These are phyloP conservation scores for Adenanthera pavonina DNA, from an alignment of 306 rosid species.

Conservation along the genomic window DNA sequence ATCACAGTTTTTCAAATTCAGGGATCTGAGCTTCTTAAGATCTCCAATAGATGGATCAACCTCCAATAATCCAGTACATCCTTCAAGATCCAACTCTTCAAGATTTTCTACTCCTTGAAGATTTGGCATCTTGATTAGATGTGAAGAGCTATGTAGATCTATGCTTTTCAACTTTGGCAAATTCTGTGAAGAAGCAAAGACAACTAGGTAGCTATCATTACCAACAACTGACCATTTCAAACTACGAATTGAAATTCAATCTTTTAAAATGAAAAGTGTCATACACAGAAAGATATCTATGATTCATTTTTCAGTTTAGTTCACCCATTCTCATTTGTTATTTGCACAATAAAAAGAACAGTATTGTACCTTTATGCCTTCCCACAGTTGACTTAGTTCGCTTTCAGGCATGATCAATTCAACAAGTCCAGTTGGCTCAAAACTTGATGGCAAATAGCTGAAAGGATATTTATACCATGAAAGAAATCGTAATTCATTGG, in stretches of 20 bases:
- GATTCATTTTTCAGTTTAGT: background rate
- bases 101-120: slow-evolving; percentile 9
- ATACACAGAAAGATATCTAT: background rate
- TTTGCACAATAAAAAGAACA: background rate
- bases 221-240: background rate
- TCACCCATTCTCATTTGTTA: background rate
- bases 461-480: slow-evolving; percentile 30
- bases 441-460: slow-evolving; percentile 19
- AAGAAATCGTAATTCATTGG: slow-evolving; percentile 30
- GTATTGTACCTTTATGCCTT: slow-evolving; percentile 7
- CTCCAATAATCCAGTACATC: slow-evolving; percentile 23
- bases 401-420: background rate
- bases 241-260: background rate
- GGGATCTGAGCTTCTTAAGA: background rate
- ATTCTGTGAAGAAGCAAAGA: background rate
- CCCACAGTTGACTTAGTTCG: slow-evolving; percentile 29
- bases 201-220: background rate
- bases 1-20: slow-evolving; percentile 13
- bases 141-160: background rate
- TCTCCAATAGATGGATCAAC: slow-evolving; percentile 29
- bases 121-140: slow-evolving; percentile 18
- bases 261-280: too few relatives aligned
- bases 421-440: slow-evolving; percentile 18
- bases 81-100: slow-evolving; percentile 28
- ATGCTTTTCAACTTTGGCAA: background rate